Evolutionary conservation across 1,284 basidiomycete species (phyloP), one percentile per base, ranked within the genome.

Genomic region (Apiotrichum veenhuisii): DNA sequence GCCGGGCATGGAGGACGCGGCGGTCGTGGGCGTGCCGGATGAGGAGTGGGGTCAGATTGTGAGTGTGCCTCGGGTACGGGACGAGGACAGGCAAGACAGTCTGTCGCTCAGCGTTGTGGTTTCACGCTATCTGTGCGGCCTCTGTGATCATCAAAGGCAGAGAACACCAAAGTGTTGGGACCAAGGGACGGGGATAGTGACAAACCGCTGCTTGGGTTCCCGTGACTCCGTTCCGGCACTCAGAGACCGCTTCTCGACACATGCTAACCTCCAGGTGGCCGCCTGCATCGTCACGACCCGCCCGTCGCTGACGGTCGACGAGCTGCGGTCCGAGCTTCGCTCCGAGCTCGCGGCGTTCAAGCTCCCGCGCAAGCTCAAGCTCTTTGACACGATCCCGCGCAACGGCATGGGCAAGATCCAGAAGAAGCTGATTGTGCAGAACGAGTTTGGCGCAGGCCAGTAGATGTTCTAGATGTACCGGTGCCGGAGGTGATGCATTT

Each of bases 41-140:
- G 64, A 69, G 23, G 69, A 72, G 41, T 76, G 73, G 73, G 74
- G 74, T 1, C 69, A 76, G 54, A 64, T 73, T 5, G 74, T 75
- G 37, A 64, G 66, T 59, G 36, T 20, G n/a, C n/a, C n/a, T n/a
- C n/a, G n/a, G n/a, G n/a, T n/a, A n/a, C n/a, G n/a, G n/a, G n/a
- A n/a, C n/a, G n/a, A n/a, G n/a, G n/a, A n/a, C n/a, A n/a, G n/a
- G n/a, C n/a, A n/a, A n/a, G n/a, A n/a, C n/a, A n/a, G n/a, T n/a
- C n/a, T n/a, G n/a, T n/a, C n/a, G n/a, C n/a, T n/a, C n/a, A n/a
- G n/a, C n/a, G n/a, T n/a, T n/a, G n/a, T n/a, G n/a, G 15, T 38
- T 5, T 18, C 15, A 5, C 17, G 37, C 44, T 30, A 30, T 5
- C 30, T 30, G 30, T 15, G 37, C 8, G 26, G 37, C 25, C n/a